Evolutionary conservation across 345 rosid genomes (phyloP).

Genomic region (Leavenworthia alabamica): DNA sequence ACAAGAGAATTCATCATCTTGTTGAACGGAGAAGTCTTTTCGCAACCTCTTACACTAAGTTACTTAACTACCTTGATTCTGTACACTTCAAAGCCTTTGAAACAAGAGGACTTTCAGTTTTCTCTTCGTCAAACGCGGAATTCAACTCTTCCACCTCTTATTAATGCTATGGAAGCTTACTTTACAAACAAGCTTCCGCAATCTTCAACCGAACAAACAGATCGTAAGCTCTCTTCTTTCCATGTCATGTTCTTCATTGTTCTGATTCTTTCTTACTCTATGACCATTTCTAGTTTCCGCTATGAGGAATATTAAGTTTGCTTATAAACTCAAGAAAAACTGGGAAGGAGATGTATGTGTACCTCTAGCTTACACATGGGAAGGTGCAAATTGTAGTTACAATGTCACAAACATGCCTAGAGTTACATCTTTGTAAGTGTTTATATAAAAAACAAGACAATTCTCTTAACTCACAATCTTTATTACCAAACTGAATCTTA

Average conservation of each 20-base stretch:
- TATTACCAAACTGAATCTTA: background rate
- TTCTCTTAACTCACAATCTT: background rate
- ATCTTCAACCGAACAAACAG: constrained; percentile 20
- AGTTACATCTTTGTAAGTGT: constrained; percentile 41
- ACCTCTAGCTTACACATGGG: constrained; percentile 36
- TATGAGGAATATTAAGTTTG: constrained; percentile 34
- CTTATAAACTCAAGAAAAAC: constrained; percentile 33
- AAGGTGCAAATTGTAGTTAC: constrained; percentile 44
- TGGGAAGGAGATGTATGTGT: constrained; percentile 52
- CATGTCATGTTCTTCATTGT: background rate
- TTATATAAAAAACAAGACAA: background rate
- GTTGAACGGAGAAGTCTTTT: background rate
- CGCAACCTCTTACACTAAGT: background rate
- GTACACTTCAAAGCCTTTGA: background rate
- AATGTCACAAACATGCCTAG: constrained; percentile 24
- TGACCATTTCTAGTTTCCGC: constrained; percentile 32
- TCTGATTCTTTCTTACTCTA: background rate
- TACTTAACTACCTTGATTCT: constrained; percentile 4
- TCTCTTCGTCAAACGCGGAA: constrained; percentile 8
- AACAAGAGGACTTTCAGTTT: background rate
- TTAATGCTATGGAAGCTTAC: constrained; percentile 39
- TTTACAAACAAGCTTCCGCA: constrained; percentile 13
- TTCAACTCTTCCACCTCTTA: constrained; percentile 36
- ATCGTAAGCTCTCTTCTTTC: constrained; percentile 27
- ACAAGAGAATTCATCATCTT: constrained; percentile 23